Evolutionary conservation across 2,329 filamentous ascomycete genomes (phyloP), one percentile per base, ranked within the genome.

Genomic region (Sporothrix luriei): DNA sequence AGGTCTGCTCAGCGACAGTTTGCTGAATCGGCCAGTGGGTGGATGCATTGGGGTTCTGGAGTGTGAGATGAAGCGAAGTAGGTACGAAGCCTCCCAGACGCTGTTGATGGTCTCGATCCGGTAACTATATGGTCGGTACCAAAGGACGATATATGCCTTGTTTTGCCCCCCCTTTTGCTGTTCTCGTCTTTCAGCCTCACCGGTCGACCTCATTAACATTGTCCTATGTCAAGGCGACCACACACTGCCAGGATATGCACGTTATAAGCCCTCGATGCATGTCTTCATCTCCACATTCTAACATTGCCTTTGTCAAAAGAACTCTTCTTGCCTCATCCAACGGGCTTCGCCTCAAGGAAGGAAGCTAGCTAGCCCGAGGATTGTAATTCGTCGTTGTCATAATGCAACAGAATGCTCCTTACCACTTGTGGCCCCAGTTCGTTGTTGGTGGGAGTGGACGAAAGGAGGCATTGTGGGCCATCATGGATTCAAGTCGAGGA

Each of bases 1-100:
- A 4, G 59, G 21, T 10, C 38, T 46, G 14, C 38, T 48, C 49
- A 73, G 59, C 65, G 71, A 70, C 1, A 73, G 72, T 38, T 69
- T 71, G 67, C 68, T 67, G 49, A 73, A 68, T 29, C 26, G 54
- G 16, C 33, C 54, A 38, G 54, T 49, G 1, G 72, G 71, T 0
- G 71, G 69, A 66, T 68, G 57, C 72, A 73, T 73, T 14, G 68
- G 29, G 14, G 43, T 29, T 38, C 49, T 29, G 24, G 38, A 24
- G 49, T 33, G 46, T 26, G 6, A 14, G 19, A 33, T 33, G 19
- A 19, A 55, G 33, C 43, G 9, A 38, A 62, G 48, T 6, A 21
- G 24, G 33, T 2, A 43, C 10, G 29, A 33, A 19, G 7, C 14
- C 52, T 33, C 14, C 26, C 14, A 33, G 14, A 33, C 1, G 1